Conservation (phyloP, 441 rosid genomes). For the Adansonia grandidieri region DNA sequence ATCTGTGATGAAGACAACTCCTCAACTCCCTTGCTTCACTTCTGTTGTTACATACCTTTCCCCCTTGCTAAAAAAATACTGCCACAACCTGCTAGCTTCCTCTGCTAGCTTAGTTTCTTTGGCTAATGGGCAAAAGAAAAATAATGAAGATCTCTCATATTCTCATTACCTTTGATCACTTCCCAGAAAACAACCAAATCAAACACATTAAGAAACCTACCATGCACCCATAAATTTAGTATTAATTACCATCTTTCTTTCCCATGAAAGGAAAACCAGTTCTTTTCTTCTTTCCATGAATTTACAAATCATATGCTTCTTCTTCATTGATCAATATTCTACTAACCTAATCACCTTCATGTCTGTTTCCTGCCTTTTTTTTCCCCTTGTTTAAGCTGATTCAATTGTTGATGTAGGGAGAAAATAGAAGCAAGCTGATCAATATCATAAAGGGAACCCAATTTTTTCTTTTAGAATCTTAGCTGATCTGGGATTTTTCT, state of each 20-base stretch:
- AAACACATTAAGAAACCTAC: conserved; percentile 16
- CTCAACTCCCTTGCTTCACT: conserved; percentile 29
- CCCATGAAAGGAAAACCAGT: neutral
- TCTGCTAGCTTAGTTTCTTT: conserved; percentile 26
- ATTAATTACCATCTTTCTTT: neutral
- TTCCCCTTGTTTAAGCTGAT: neutral
- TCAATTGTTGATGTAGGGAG: neutral
- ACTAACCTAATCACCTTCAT: neutral
- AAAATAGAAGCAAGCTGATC: neutral
- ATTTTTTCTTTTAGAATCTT: neutral
- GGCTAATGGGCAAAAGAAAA: conserved; percentile 23
- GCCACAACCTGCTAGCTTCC: conserved; percentile 10
- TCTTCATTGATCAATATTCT: too few species aligned
- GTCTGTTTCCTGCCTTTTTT: neutral
- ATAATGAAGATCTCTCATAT: conserved; percentile 20
- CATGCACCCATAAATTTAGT: conserved; percentile 9
- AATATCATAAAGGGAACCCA: neutral
- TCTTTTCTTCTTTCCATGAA: neutral
- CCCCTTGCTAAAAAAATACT: conserved; percentile 24
- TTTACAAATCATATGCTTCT: neutral
- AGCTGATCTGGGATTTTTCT: conserved; percentile 9
- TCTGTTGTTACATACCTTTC: conserved; percentile 25
- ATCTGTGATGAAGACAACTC: conserved; percentile 43
- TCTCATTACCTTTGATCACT: neutral
- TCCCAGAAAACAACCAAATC: conserved; percentile 13